Conservation (phyloP, 2,329 filamentous ascomycete species). For the Ceratocystis harringtonii region DNA sequence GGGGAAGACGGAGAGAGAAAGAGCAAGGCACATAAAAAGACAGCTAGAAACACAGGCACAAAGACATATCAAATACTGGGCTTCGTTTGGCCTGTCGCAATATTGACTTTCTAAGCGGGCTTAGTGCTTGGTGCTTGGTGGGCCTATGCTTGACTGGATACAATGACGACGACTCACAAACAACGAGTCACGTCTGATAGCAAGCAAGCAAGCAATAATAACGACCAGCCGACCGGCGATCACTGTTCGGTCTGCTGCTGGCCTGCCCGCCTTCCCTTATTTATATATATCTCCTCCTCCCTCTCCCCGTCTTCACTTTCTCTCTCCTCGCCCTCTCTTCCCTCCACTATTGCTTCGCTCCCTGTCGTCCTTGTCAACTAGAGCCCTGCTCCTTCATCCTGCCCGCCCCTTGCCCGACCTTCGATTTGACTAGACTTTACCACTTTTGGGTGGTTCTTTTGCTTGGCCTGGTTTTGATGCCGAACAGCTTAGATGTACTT, state of each 20-base stretch:
- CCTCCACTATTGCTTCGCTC: background rate
- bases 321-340: background rate
- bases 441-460: slow-evolving; percentile 10
- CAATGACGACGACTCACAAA: too few relatives aligned
- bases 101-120: background rate
- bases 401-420: background rate
- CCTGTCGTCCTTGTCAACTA: background rate
- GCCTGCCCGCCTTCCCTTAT: background rate
- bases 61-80: background rate
- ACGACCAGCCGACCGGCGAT: background rate
- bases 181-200: background rate
- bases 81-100: background rate
- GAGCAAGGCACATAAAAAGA: background rate
- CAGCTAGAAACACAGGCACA: background rate
- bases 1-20: too few relatives aligned
- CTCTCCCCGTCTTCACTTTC: background rate
- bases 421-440: background rate
- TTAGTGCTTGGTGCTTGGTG: background rate
- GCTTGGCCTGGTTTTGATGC: background rate
- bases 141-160: too few relatives aligned
- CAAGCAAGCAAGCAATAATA: background rate
- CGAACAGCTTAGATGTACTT: background rate
- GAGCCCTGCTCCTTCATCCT: background rate
- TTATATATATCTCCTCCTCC: background rate
- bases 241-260: background rate